These are phyloP conservation scores for Fomitopsis betulina DNA, from an alignment of 1,284 basidiomycete species.

Conservation along the genomic window DNA sequence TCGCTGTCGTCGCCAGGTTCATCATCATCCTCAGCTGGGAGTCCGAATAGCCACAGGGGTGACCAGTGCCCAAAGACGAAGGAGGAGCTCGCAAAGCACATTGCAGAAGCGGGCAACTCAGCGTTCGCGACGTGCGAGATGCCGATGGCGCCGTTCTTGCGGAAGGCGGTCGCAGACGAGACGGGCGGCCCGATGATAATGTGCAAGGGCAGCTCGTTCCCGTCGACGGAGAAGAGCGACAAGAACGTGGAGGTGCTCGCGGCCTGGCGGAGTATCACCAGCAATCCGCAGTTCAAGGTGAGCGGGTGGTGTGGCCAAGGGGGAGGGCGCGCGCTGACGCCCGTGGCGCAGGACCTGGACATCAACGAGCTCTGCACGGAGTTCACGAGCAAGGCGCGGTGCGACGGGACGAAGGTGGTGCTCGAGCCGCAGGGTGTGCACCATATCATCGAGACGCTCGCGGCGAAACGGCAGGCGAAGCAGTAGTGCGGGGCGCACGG, in stretches of 20 bases:
- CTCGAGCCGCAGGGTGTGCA: constrained; percentile 65
- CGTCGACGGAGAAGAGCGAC: constrained; percentile 62
- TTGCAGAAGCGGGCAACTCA: constrained; percentile 46
- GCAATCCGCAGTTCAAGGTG: constrained; percentile 64
- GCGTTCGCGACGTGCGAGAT: constrained; percentile 34
- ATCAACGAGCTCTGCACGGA: constrained; percentile 72
- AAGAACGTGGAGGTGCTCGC: constrained; percentile 70
- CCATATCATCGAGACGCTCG: constrained; percentile 56
- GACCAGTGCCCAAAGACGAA: constrained; percentile 54
- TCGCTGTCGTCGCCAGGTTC: constrained; percentile 25
- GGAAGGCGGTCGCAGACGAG: constrained; percentile 21
- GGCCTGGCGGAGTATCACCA: constrained; percentile 72
- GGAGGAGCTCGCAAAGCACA: constrained; percentile 44
- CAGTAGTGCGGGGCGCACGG: constrained; percentile 7
- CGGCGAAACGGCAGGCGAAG: constrained; percentile 21
- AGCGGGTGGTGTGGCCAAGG: not conserved
- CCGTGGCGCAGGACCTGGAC: constrained; percentile 54
- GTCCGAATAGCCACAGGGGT: constrained; percentile 9
- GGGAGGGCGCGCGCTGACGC: not conserved
- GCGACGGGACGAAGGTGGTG: constrained; percentile 77
- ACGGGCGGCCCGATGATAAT: constrained; percentile 43
- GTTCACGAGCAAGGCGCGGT: constrained; percentile 73
- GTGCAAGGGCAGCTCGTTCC: constrained; percentile 60
- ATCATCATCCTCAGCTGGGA: constrained; percentile 27
- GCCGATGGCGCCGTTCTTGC: constrained; percentile 22